phyloP scores from a whole-genome alignment of 2,329 filamentous ascomycete genomes.

The Elsinoe perseae region DNA sequence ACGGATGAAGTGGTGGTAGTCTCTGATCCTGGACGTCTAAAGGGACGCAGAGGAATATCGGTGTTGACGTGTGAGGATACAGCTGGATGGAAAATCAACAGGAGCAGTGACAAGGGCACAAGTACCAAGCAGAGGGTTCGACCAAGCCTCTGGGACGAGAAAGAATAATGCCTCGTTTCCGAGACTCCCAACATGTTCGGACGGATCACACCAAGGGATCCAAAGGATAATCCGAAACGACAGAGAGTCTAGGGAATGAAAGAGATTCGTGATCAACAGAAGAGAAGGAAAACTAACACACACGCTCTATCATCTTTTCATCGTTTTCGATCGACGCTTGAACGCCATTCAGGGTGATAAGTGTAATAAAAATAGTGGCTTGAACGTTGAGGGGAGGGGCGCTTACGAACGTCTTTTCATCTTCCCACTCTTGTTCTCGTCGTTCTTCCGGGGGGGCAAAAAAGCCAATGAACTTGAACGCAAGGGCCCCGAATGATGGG shows the following conservation, averaged over 20 bases:
- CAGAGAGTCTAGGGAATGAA: background rate
- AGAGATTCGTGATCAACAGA: background rate
- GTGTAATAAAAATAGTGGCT: background rate
- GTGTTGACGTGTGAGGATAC: background rate
- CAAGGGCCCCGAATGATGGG: background rate
- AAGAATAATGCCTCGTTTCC: constrained; percentile 4
- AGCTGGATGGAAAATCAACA: background rate
- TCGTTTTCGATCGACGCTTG: background rate
- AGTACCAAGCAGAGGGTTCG: background rate
- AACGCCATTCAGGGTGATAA: background rate
- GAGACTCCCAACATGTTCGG: background rate
- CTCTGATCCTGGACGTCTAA: background rate
- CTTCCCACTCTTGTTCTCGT: no score
- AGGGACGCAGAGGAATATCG: background rate
- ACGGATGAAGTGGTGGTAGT: background rate
- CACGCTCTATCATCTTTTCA: background rate
- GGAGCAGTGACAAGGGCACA: background rate
- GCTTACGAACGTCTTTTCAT: background rate
- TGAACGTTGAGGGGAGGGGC: background rate
- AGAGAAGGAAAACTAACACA: background rate
- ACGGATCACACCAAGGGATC: background rate
- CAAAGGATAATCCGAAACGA: background rate
- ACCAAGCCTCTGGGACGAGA: background rate
- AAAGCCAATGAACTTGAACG: background rate
- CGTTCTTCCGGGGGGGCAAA: background rate